These are phyloP conservation scores for Pseudozyma flocculosa DNA, from an alignment of 1,284 basidiomycete species.

Conservation along the genomic window DNA sequence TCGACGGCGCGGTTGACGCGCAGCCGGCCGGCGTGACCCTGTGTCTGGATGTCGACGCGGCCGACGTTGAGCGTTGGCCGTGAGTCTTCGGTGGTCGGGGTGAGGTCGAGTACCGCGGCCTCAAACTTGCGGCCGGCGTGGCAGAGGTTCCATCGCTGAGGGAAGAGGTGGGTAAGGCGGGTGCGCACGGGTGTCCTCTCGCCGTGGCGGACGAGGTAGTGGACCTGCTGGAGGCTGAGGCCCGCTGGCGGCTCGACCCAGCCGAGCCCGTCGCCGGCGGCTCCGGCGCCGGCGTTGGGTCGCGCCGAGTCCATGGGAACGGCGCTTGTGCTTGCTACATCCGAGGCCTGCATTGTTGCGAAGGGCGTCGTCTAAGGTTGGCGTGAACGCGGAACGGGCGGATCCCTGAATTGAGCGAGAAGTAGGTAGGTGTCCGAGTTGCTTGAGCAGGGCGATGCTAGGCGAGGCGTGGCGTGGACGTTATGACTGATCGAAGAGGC, in stretches of 20 bases:
- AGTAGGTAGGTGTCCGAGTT: too few species aligned
- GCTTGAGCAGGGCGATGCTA: too few species aligned
- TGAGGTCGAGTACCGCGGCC: conserved; percentile 37
- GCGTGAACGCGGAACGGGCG: neutral
- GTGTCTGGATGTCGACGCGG: conserved; percentile 7
- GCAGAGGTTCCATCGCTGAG: conserved; percentile 51
- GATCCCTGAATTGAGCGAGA: too few species aligned
- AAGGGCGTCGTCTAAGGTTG: neutral
- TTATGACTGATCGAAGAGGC: too few species aligned
- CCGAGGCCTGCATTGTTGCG: neutral
- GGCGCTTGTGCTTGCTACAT: neutral
- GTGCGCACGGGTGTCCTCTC: conserved; percentile 53
- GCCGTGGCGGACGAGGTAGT: conserved; percentile 53
- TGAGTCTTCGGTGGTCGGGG: conserved; percentile 7
- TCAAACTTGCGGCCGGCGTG: conserved; percentile 45
- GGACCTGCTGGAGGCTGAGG: conserved; percentile 46
- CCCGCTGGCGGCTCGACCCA: conserved; percentile 41
- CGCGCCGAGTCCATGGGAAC: conserved; percentile 29
- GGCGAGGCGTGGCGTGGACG: too few species aligned
- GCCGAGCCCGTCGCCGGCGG: conserved; percentile 33
- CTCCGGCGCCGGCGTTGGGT: conserved; percentile 25
- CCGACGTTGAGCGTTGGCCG: conserved; percentile 22
- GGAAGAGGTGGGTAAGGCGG: conserved; percentile 45
- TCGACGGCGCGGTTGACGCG: conserved; percentile 39
- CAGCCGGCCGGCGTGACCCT: conserved; percentile 6